These are phyloP conservation scores for Dictyostelium discoideum DNA, from an alignment of 78 protist genomes.

Conservation along the genomic window DNA sequence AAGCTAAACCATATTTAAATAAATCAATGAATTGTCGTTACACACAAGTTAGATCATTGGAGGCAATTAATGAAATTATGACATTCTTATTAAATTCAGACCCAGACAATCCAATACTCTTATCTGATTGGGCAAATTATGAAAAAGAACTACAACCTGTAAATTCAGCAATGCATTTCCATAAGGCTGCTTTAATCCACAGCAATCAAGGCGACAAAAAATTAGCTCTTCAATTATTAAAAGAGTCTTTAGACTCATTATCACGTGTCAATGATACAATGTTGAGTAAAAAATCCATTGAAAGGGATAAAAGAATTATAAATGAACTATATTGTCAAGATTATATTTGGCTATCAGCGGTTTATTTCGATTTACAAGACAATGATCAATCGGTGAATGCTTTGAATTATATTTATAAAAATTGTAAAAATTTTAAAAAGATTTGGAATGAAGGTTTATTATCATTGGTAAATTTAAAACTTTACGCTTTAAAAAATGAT, in stretches of 20 bases:
- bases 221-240: not conserved
- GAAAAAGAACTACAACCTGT: not conserved
- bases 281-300: not conserved
- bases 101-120: not conserved
- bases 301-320: not conserved
- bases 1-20: not conserved
- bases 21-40: conserved; percentile 5
- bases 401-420: not conserved
- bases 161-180: not conserved
- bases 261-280: not conserved
- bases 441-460: conserved; percentile 10
- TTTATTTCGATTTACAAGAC: not conserved
- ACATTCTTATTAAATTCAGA: not conserved
- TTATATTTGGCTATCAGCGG: not conserved
- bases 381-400: not conserved
- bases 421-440: not conserved
- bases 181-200: not conserved
- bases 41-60: not conserved
- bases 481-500: not conserved
- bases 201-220: not conserved
- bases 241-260: not conserved
- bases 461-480: not conserved
- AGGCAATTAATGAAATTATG: not conserved
- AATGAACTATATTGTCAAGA: not conserved
- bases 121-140: not conserved